Evolutionary conservation across 495 filamentous ascomycete genomes (phyloP).

Genomic region (Recurvomyces mirabilis): DNA sequence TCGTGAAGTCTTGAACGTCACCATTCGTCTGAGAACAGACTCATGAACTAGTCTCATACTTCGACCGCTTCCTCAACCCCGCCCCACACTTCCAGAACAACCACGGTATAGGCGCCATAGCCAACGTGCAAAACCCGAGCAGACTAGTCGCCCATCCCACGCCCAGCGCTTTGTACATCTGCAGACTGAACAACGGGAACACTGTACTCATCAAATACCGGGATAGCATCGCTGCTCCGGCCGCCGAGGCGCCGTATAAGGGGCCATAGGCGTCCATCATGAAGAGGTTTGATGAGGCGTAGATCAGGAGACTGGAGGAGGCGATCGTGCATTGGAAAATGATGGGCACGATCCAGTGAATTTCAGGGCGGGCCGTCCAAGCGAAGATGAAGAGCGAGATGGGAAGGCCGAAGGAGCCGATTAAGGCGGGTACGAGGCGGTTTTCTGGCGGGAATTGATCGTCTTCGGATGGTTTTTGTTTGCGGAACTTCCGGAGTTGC

Average conservation of each 20-base stretch:
- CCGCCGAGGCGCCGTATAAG: slow-evolving; percentile 45
- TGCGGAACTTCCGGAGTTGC: slow-evolving; percentile 10
- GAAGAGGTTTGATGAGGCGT: slow-evolving; percentile 31
- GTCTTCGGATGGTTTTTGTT: slow-evolving; percentile 1
- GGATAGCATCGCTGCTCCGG: slow-evolving; percentile 52
- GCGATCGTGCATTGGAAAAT: slow-evolving; percentile 35
- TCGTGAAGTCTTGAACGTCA: too few species aligned
- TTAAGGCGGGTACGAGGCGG: slow-evolving; percentile 19
- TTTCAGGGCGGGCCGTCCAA: slow-evolving; percentile 32
- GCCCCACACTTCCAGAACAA: slow-evolving; percentile 32
- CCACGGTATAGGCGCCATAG: slow-evolving; percentile 36
- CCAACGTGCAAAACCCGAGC: slow-evolving; percentile 34
- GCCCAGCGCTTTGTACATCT: slow-evolving; percentile 31
- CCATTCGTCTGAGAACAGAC: too few species aligned
- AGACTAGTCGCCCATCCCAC: slow-evolving; percentile 35
- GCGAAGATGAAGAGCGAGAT: slow-evolving; percentile 36
- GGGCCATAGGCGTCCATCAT: slow-evolving; percentile 49
- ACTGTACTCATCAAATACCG: slow-evolving; percentile 52
- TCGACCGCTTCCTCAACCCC: slow-evolving; percentile 22
- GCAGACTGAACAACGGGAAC: slow-evolving; percentile 49
- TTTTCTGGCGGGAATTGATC: slow-evolving; percentile 22
- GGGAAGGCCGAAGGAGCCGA: slow-evolving; percentile 21
- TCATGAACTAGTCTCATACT: slow-evolving; percentile 26
- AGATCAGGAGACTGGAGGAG: slow-evolving; percentile 12
- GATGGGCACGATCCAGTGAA: slow-evolving; percentile 44